Conservation (phyloP, 352 stramenopile species). For the Phytophthora ohioensis region DNA sequence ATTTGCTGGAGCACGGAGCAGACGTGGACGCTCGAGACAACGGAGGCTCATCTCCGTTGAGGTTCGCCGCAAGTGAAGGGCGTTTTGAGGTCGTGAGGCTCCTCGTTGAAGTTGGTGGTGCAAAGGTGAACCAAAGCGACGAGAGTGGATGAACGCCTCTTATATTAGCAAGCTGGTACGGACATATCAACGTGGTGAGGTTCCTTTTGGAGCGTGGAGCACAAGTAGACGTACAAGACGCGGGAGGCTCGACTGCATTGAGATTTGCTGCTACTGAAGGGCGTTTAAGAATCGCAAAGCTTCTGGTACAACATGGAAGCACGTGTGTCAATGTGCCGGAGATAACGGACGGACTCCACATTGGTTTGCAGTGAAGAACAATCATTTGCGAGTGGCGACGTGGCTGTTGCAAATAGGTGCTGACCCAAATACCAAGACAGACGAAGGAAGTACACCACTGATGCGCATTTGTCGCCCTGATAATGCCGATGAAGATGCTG, state of each 20-base stretch:
- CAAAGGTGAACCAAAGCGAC: constrained; percentile 2
- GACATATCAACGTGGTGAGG: constrained; percentile 1
- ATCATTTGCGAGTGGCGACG: not conserved
- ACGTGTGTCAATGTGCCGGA: constrained; percentile 3
- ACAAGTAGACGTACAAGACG: not conserved
- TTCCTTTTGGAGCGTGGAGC: constrained; percentile 3
- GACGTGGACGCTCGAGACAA: not conserved
- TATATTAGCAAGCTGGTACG: constrained; percentile 4
- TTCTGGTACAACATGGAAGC: constrained; percentile 9
- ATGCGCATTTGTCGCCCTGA: constrained; percentile 11
- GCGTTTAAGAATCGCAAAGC: constrained; percentile 2
- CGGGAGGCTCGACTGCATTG: not conserved
- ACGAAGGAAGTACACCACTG: not conserved
- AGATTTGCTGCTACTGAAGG: constrained; percentile 6
- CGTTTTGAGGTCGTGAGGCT: not conserved
- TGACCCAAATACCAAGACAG: not conserved
- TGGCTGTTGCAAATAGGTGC: constrained; percentile 3
- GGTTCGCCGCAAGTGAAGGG: constrained; percentile 1
- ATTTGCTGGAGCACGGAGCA: too few relatives aligned
- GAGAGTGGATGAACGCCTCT: not conserved
- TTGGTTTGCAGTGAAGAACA: constrained; percentile 4
- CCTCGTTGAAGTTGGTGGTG: not conserved
- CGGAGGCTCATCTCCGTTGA: not conserved
- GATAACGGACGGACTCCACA: not conserved
- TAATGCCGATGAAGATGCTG: not conserved